These are phyloP conservation scores for Cymbopogon citratus DNA, from an alignment of 176 grass and related monocot species.

Conservation along the genomic window DNA sequence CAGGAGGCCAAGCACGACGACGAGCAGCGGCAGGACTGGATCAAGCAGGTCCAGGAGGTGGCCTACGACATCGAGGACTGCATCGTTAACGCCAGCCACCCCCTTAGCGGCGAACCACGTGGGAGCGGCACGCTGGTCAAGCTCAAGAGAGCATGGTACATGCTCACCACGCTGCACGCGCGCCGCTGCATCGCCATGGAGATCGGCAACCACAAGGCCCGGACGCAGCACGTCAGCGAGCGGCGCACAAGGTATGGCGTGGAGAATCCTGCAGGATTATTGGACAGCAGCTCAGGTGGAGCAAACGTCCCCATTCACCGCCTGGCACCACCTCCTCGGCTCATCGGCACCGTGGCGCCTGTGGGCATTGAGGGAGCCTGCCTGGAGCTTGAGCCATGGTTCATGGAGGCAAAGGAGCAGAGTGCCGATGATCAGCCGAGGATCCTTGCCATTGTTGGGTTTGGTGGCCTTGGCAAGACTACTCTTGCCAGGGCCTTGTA, in stretches of 20 bases:
- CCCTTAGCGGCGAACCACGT: not conserved
- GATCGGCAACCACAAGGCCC: not conserved
- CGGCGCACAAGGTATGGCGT: not conserved
- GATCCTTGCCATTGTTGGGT: too few species aligned
- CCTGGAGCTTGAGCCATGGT: too few species aligned
- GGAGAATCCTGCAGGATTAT: too few species aligned
- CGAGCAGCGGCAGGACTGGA: not conserved
- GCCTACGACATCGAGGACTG: conserved; percentile 21
- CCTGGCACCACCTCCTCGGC: too few species aligned
- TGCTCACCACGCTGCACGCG: not conserved
- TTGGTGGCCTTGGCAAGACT: too few species aligned
- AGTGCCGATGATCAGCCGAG: too few species aligned
- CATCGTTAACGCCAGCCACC: not conserved
- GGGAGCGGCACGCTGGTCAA: not conserved
- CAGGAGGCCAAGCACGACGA: not conserved
- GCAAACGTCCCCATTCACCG: too few species aligned
- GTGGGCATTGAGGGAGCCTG: too few species aligned
- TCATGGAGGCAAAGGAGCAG: too few species aligned
- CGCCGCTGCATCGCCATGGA: not conserved
- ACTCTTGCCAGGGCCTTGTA: too few species aligned
- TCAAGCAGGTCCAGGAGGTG: not conserved
- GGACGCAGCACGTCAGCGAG: not conserved
- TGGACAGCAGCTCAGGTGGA: too few species aligned
- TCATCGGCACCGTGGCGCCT: too few species aligned
- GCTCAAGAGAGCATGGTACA: not conserved